Base-by-base conservation (phyloP, 1,284 basidiomycete species). In the Ceratobasidium sp. region DNA sequence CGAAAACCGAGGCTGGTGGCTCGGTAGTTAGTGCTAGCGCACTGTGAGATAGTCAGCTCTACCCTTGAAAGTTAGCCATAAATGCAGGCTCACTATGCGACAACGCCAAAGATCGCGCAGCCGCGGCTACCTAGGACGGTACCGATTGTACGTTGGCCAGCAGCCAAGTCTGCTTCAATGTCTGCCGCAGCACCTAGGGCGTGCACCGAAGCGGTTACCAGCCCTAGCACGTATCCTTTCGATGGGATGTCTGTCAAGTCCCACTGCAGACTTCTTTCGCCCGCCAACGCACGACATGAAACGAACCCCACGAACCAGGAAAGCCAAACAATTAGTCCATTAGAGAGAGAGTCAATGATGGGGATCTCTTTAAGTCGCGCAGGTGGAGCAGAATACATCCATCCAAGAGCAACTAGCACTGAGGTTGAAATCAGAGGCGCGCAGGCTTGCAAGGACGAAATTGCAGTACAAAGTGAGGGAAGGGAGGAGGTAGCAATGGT, bases 341-440 rank as follows among this genome's bases (percentile, higher is more conserved):
- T 75, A 15, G 74, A 74, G n/a, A 74, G 25, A 17, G 74, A 75
- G 50, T 75, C 74, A 34, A 75, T 22, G 1, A 75, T 47, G n/a
- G 74, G 74, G 7, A 69, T 42, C 34, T 74, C 74, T 57, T 75
- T 75, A n/a, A 75, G 60, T n/a, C 74, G 70, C 20, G 74, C 29
- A 13, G 74, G 74, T 8, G 72, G 72, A n/a, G 74, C 69, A 17
- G 74, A 74, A 65, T 75, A 75, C 47, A 72, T 72, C 74, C 74
- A 75, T 56, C 72, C 71, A 42, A 75, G 54, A 22, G 70, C 25
- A 17, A 74, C 67, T 29, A 75, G 68, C n/a, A 70, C 29, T 13
- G 35, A 45, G 12, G 71, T 73, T 20, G 64, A 53, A 42, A 42
- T 7, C 10, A 29, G 22, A 3, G 55, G 55, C 6, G 32, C 38